phyloP scores from a whole-genome alignment of 495 filamentous ascomycete genomes.

The Trichoderma gamsii region DNA sequence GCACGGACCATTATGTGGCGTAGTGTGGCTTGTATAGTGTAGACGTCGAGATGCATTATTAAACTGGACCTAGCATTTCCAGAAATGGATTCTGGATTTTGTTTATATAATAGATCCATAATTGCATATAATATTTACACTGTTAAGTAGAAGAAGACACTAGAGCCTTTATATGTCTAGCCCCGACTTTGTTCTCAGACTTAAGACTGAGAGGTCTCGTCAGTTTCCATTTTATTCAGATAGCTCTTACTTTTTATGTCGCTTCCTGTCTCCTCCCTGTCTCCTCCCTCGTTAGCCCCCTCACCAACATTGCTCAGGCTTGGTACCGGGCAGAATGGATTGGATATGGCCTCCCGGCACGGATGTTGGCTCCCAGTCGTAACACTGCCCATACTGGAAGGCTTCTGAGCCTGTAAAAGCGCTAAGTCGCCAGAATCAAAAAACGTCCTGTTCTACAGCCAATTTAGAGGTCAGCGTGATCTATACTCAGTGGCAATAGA shows the following conservation, averaged over 20 bases:
- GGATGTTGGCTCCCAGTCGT: not conserved
- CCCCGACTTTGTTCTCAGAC: no score
- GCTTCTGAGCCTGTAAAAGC: not conserved
- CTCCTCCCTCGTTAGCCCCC: not conserved
- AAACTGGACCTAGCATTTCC: no score
- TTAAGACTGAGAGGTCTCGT: not conserved
- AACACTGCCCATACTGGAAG: not conserved
- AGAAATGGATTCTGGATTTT: no score
- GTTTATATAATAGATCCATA: no score
- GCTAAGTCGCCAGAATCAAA: not conserved
- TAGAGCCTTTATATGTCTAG: no score
- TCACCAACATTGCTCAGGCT: not conserved
- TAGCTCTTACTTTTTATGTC: not conserved
- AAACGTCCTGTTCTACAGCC: not conserved
- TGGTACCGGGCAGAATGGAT: not conserved
- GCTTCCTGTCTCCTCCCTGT: not conserved
- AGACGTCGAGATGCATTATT: no score
- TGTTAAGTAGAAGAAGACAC: no score
- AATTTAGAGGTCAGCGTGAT: not conserved
- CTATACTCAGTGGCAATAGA: not conserved
- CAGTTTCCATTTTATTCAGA: not conserved
- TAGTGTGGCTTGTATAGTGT: no score
- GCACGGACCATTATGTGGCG: no score
- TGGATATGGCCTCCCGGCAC: not conserved
- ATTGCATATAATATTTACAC: no score